Evolutionary conservation across 257 asterid genomes (phyloP).

Genomic region (Lavandula angustifolia): DNA sequence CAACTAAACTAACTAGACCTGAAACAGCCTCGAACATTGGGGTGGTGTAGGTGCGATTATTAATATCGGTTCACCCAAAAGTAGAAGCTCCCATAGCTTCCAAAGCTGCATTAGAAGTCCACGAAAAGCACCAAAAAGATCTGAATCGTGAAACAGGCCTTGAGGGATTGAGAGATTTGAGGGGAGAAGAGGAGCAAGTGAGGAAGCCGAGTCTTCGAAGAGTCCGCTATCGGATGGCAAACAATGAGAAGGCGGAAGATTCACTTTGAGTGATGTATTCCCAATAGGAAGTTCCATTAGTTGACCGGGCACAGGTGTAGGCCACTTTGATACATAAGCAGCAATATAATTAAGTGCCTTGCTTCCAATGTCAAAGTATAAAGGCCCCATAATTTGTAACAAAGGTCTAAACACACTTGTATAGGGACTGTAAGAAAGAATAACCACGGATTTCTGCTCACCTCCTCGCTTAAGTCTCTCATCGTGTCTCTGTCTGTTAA

Average conservation of each 20-base stretch:
- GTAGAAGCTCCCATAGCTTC: constrained; percentile 92
- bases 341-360: constrained; percentile 85
- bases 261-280: constrained; percentile 77
- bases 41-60: constrained; percentile 94
- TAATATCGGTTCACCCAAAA: constrained; percentile 91
- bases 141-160: constrained; percentile 95
- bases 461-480: constrained; percentile 97
- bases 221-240: constrained; percentile 81
- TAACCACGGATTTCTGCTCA: constrained; percentile 91
- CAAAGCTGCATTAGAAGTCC: constrained; percentile 92
- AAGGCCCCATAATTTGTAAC: constrained; percentile 93
- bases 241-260: constrained; percentile 92
- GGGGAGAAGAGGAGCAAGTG: constrained; percentile 92
- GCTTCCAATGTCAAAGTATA: constrained; percentile 90
- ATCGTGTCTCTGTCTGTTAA: constrained; percentile 96
- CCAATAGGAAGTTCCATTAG: constrained; percentile 91
- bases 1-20: constrained; percentile 84
- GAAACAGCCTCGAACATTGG: constrained; percentile 94
- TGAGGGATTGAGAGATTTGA: constrained; percentile 81
- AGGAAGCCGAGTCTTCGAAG: constrained; percentile 85
- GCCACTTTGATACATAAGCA: constrained; percentile 84
- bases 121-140: constrained; percentile 86
- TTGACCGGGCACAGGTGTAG: constrained; percentile 83
- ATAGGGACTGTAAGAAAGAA: constrained; percentile 87
- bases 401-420: constrained; percentile 89